A percentile compares a stretch with the other conserved stretches of the same genome.
These are phyloP conservation scores for Tolypocladium guangdongense DNA, from an alignment of 2,329 filamentous ascomycete genomes.

Conservation along the genomic window DNA sequence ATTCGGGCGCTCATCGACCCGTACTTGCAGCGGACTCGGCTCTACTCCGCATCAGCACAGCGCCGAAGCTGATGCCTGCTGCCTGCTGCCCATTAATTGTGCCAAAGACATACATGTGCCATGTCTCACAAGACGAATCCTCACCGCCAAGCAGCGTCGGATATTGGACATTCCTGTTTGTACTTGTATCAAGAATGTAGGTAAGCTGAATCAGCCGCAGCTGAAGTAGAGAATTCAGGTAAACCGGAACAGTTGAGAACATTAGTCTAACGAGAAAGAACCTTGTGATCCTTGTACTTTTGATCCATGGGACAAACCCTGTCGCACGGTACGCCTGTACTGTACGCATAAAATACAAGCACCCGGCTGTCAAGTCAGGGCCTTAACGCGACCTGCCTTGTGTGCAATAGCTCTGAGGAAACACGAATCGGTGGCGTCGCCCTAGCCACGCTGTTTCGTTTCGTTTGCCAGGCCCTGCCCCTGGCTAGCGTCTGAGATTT, in stretches of 20 bases:
- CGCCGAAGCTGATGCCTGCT: not conserved
- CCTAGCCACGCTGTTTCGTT: not conserved
- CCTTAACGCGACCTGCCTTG: not conserved
- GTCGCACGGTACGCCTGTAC: not conserved
- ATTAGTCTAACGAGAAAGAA: not conserved
- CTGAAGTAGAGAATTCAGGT: not conserved
- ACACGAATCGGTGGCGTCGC: not conserved
- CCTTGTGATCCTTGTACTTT: not conserved
- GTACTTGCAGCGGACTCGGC: not conserved
- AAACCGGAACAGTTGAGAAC: not conserved
- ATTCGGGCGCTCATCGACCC: too few species aligned
- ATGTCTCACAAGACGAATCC: not conserved
- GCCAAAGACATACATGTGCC: not conserved
- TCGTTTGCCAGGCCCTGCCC: not conserved
- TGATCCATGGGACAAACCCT: not conserved
- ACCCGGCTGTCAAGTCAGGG: not conserved
- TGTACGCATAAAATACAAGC: not conserved
- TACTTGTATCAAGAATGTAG: not conserved
- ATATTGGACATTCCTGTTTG: not conserved
- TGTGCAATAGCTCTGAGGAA: not conserved
- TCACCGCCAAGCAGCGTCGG: not conserved
- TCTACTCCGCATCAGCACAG: not conserved
- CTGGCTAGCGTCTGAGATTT: not conserved
- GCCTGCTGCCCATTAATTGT: not conserved
- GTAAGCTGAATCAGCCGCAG: constrained; percentile 5